Evolutionary conservation across 1,139 yeast genomes (phyloP).

Genomic region (Taphrina pruni): DNA sequence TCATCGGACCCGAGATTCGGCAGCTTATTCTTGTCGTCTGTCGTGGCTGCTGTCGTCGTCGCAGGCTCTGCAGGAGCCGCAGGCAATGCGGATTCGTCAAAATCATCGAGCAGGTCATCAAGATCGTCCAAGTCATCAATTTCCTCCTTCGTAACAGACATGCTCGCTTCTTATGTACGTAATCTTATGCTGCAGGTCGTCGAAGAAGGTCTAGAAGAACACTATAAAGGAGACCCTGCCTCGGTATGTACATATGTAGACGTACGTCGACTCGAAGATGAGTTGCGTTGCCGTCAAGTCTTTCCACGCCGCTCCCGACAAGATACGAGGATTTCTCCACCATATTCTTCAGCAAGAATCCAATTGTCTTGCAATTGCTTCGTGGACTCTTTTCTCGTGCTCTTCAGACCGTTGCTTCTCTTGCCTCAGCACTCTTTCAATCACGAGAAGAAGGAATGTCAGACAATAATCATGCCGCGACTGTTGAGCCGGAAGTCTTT

Average conservation of each 20-base stretch:
- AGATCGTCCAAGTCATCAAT: slow-evolving; percentile 46
- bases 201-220: no score
- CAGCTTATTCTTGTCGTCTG: slow-evolving; percentile 18
- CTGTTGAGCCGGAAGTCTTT: slow-evolving; percentile 7
- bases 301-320: not conserved
- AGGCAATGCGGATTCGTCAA: slow-evolving; percentile 35
- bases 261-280: no score
- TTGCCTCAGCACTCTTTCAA: no score
- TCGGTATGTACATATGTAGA: no score
- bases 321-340: slow-evolving; percentile 9
- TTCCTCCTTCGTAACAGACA: slow-evolving; percentile 33
- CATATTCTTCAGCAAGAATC: no score
- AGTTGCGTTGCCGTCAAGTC: no score
- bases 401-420: no score
- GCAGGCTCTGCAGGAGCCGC: not conserved
- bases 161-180: not conserved
- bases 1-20: slow-evolving; percentile 49
- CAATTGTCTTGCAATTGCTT: no score
- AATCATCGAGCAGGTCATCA: slow-evolving; percentile 40
- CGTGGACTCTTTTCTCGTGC: no score
- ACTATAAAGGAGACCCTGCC: no score
- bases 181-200: no score
- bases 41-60: not conserved
- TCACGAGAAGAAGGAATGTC: not conserved
- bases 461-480: not conserved